phyloP scores from a whole-genome alignment of 176 grass and related monocot species.

The Ananas comosus region DNA sequence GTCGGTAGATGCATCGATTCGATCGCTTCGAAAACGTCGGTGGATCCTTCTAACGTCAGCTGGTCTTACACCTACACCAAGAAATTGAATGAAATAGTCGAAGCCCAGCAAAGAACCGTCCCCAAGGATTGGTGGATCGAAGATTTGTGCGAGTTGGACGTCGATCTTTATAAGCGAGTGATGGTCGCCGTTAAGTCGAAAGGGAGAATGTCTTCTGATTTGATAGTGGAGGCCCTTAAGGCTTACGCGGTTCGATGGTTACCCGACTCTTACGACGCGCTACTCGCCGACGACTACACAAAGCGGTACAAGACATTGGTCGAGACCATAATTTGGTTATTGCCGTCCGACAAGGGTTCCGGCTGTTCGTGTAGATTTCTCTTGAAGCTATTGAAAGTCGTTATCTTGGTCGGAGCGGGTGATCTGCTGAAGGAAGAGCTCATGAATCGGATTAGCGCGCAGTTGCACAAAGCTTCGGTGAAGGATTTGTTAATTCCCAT shows the following conservation, averaged over 20 bases:
- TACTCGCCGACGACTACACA: conserved; percentile 80
- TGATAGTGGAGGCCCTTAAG: conserved; percentile 83
- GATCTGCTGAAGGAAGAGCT: conserved; percentile 77
- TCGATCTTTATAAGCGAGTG: conserved; percentile 95
- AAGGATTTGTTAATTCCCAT: conserved; percentile 79
- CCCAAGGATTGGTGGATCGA: conserved; percentile 96
- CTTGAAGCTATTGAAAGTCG: conserved; percentile 84
- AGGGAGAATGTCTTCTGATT: conserved; percentile 80
- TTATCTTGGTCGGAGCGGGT: conserved; percentile 59
- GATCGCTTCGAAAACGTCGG: conserved; percentile 80
- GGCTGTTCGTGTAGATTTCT: conserved; percentile 96
- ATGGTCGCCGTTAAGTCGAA: conserved; percentile 90
- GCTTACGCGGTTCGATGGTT: conserved; percentile 85
- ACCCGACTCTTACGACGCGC: conserved; percentile 70
- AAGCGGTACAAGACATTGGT: conserved; percentile 72
- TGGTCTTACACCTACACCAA: conserved; percentile 76
- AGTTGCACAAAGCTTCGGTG: conserved; percentile 74
- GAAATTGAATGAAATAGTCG: conserved; percentile 67
- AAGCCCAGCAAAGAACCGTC: conserved; percentile 30
- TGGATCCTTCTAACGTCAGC: conserved; percentile 68
- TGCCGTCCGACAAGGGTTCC: conserved; percentile 82
- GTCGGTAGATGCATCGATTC: conserved; percentile 86
- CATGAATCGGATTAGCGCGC: conserved; percentile 54
- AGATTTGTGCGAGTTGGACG: conserved; percentile 81
- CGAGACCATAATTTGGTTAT: conserved; percentile 80